phyloP scores from a whole-genome alignment of 2,329 filamentous ascomycete genomes.

The Aspergillus awamori region DNA sequence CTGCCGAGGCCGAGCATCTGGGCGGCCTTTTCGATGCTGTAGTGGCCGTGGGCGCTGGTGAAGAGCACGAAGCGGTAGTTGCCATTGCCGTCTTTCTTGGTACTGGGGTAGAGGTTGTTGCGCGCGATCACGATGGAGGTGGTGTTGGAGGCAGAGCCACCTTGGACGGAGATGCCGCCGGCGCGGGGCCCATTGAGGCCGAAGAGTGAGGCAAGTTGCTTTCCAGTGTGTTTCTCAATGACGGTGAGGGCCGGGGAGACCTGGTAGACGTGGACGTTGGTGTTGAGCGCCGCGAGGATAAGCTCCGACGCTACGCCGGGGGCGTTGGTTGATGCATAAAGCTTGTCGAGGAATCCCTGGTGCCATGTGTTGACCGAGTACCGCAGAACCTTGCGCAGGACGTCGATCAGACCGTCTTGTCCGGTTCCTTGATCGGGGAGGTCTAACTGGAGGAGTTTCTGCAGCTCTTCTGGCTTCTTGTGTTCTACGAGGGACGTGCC shows the following conservation, averaged over 20 bases:
- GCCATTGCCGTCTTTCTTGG: constrained; percentile 72
- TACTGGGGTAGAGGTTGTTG: constrained; percentile 79
- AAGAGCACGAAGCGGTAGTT: constrained; percentile 73
- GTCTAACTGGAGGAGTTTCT: constrained; percentile 55
- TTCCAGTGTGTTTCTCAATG: constrained; percentile 81
- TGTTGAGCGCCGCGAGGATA: constrained; percentile 83
- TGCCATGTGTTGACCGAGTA: constrained; percentile 99
- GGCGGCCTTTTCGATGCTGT: constrained; percentile 93
- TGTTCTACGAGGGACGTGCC: constrained; percentile 67
- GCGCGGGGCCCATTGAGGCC: constrained; percentile 69
- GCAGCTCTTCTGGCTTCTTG: constrained; percentile 60
- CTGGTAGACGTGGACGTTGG: constrained; percentile 91
- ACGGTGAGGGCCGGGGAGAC: constrained; percentile 86
- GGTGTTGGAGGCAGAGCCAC: constrained; percentile 81
- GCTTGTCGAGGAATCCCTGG: constrained; percentile 93
- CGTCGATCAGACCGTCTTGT: constrained; percentile 73
- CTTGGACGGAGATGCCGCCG: constrained; percentile 75
- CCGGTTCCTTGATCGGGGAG: constrained; percentile 62
- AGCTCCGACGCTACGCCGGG: constrained; percentile 84
- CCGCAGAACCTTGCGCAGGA: constrained; percentile 70
- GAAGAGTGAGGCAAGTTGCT: constrained; percentile 73
- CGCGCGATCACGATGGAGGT: constrained; percentile 84
- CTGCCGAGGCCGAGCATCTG: constrained; percentile 84
- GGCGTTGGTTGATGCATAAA: constrained; percentile 88
- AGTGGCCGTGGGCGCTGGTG: constrained; percentile 88